Conservation (phyloP, 305 asterid genomes). For the Fraxinus greggii region DNA sequence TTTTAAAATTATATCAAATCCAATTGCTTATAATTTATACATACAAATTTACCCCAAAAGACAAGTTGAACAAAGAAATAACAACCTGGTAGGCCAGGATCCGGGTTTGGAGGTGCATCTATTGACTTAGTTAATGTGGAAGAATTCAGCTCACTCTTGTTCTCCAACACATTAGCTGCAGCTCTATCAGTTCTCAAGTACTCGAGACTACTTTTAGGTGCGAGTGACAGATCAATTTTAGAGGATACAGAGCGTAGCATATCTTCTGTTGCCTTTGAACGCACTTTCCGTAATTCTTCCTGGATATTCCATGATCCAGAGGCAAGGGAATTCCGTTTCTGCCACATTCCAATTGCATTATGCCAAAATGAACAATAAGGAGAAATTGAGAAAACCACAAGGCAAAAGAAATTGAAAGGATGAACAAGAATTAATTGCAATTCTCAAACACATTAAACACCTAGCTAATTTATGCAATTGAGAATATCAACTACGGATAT, state of each 20-base stretch:
- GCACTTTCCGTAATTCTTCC: constrained; percentile 76
- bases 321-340: constrained; percentile 64
- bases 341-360: constrained; percentile 29
- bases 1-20: constrained; percentile 11
- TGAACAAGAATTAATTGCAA: constrained; percentile 12
- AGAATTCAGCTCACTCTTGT: constrained; percentile 33
- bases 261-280: constrained; percentile 81
- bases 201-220: constrained; percentile 30
- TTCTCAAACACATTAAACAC: background rate
- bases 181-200: constrained; percentile 32
- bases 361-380: constrained; percentile 19
- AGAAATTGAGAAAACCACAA: constrained; percentile 2
- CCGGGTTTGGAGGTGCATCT: constrained; percentile 31
- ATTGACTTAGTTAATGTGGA: constrained; percentile 28
- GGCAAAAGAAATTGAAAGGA: constrained; percentile 10
- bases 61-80: constrained; percentile 14
- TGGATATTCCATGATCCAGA: constrained; percentile 86
- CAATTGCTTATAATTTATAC: constrained; percentile 7
- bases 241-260: constrained; percentile 54
- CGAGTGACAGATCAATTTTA: constrained; percentile 44
- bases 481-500: background rate
- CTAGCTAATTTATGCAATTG: background rate
- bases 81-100: constrained; percentile 49
- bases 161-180: constrained; percentile 30
- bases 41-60: background rate